Percentiles rank a stretch among this genome's conserved stretches.
These are phyloP conservation scores for Phialocephala subalpina DNA, from an alignment of 2,329 filamentous ascomycete species.

Conservation along the genomic window DNA sequence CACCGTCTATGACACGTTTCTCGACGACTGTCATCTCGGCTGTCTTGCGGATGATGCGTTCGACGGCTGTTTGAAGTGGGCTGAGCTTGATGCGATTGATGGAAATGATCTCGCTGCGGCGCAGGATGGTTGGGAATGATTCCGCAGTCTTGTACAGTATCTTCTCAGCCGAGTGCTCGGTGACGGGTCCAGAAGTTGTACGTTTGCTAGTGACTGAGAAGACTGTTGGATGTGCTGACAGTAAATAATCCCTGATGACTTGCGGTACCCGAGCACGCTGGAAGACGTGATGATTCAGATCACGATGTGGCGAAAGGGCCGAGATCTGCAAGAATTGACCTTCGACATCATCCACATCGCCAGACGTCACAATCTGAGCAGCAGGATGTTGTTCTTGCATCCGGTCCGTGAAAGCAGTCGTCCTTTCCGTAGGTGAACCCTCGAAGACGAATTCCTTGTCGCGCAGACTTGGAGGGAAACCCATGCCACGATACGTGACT, in stretches of 20 bases:
- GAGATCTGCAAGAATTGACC: conserved; percentile 90
- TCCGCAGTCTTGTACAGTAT: conserved; percentile 84
- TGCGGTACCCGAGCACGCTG: conserved; percentile 87
- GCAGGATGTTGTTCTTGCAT: conserved; percentile 91
- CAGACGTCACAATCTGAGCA: conserved; percentile 79
- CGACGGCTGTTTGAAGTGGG: conserved; percentile 86
- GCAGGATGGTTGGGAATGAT: conserved; percentile 88
- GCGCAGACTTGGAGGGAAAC: conserved; percentile 80
- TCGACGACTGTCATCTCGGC: conserved; percentile 82
- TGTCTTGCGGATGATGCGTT: conserved; percentile 90
- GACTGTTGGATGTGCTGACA: conserved; percentile 77
- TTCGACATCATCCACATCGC: conserved; percentile 80
- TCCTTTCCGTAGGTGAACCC: conserved; percentile 77
- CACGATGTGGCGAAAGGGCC: conserved; percentile 81
- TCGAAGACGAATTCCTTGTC: conserved; percentile 96
- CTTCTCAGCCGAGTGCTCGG: conserved; percentile 84
- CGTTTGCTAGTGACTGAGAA: conserved; percentile 82
- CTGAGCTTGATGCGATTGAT: conserved; percentile 68
- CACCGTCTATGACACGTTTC: conserved; percentile 75
- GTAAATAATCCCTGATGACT: conserved; percentile 84
- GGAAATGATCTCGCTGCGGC: conserved; percentile 83
- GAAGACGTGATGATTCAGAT: conserved; percentile 83
- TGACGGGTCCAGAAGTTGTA: conserved; percentile 71
- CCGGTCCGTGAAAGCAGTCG: conserved; percentile 84
- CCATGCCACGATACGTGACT: conserved; percentile 87